Percentiles rank a stretch among this genome's conserved stretches.
Conservation (phyloP, 352 stramenopile species). For the Pythium chondricola region DNA sequence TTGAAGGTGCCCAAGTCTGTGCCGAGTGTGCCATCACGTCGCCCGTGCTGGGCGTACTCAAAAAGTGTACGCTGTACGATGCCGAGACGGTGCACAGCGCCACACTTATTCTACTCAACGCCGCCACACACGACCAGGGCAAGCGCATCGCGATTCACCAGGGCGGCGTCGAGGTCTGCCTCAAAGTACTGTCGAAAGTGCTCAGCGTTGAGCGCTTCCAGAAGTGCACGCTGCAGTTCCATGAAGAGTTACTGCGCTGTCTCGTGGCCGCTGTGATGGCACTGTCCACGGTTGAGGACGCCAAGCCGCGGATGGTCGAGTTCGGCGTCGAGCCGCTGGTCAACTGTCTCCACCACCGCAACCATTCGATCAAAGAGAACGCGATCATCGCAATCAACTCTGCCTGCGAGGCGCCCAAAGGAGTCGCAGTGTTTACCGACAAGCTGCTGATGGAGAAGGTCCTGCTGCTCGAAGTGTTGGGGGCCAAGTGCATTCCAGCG, state of each 20-base stretch:
- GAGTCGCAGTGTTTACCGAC: slow-evolving; percentile 34
- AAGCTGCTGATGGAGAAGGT: slow-evolving; percentile 28
- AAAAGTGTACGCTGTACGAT: slow-evolving; percentile 42
- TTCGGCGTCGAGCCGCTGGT: slow-evolving; percentile 61
- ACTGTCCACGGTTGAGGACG: slow-evolving; percentile 58
- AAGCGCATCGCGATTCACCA: slow-evolving; percentile 46
- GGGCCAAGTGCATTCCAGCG: slow-evolving; percentile 36
- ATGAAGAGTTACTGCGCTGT: slow-evolving; percentile 45
- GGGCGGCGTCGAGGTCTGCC: slow-evolving; percentile 44
- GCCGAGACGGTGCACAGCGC: slow-evolving; percentile 32
- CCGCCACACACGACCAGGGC: slow-evolving; percentile 44
- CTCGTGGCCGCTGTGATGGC: slow-evolving; percentile 55
- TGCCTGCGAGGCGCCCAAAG: slow-evolving; percentile 47
- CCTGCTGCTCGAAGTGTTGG: slow-evolving; percentile 51
- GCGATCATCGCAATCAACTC: slow-evolving; percentile 56
- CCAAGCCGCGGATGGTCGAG: slow-evolving; percentile 62
- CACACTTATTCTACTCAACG: slow-evolving; percentile 42
- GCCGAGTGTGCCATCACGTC: slow-evolving; percentile 36
- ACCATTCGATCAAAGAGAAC: slow-evolving; percentile 33
- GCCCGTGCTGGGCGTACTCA: slow-evolving; percentile 47
- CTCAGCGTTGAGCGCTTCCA: slow-evolving; percentile 20
- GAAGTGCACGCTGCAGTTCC: slow-evolving; percentile 20
- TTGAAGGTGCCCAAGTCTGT: slow-evolving; percentile 38
- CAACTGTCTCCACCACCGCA: slow-evolving; percentile 45
- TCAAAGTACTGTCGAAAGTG: slow-evolving; percentile 44